These are phyloP conservation scores for Saccharomycopsis javanensis DNA, from an alignment of 805 yeast genomes.

Conservation along the genomic window DNA sequence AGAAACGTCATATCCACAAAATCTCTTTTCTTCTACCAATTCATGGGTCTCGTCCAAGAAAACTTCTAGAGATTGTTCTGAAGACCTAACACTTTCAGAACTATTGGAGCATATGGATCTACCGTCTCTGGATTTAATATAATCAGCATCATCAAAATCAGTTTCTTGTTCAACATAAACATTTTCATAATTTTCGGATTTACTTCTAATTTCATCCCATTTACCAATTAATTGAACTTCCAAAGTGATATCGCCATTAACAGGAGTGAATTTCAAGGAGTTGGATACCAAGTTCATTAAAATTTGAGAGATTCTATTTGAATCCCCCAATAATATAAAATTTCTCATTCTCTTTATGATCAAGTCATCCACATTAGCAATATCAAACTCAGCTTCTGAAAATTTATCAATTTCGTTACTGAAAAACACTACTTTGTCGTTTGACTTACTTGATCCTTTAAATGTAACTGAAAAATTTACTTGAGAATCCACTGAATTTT, in stretches of 20 bases:
- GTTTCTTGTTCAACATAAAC: conserved; percentile 34
- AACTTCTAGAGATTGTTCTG: conserved; percentile 4
- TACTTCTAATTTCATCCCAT: conserved; percentile 48
- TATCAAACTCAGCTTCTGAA: background rate
- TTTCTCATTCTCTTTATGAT: conserved; percentile 37
- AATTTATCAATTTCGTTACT: background rate
- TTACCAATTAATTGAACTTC: conserved; percentile 56
- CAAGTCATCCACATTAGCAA: background rate
- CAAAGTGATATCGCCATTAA: conserved; percentile 71
- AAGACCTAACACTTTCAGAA: conserved; percentile 1
- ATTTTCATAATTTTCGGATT: conserved; percentile 30
- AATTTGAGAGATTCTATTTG: conserved; percentile 82
- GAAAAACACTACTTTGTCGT: background rate
- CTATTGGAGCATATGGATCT: background rate
- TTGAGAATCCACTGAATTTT: conserved; percentile 66
- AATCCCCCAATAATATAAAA: conserved; percentile 74
- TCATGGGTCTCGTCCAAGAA: conserved; percentile 10
- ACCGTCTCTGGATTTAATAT: background rate
- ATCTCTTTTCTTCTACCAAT: conserved; percentile 13
- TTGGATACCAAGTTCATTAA: conserved; percentile 89
- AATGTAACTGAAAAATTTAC: conserved; percentile 57
- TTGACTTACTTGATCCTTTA: conserved; percentile 19
- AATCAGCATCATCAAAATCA: conserved; percentile 23
- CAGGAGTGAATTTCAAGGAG: conserved; percentile 86
- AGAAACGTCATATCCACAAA: conserved; percentile 15